Evolutionary conservation across 83 land plant genomes (phyloP), one percentile per base, ranked within the genome.

Genomic region (Picea abies): DNA sequence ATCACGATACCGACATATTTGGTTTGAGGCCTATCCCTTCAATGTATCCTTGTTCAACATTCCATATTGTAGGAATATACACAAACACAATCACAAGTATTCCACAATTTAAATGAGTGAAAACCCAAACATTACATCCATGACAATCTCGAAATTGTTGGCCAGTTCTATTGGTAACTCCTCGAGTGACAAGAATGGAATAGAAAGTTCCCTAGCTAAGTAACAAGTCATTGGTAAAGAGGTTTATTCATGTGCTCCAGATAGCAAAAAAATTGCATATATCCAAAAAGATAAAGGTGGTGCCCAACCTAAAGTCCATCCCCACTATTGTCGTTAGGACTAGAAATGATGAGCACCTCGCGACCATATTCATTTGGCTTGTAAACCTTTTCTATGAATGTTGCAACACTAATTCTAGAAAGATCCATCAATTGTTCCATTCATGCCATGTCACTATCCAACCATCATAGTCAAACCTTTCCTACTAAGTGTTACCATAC

Each of bases 301-400:
- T 97, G 94, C 84, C 93, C 94, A 84, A 97, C 99, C 12, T 95
- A 98, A 47, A 97, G 90, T 63, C 99, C 99, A 85, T 97, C 98
- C 60, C 99, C 99, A 61, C 99, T 98, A 87, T 97, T 97, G 79
- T 97, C 95, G 63, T 98, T 98, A 58, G 99, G 99, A 37, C 99
- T 98, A 83, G 98, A 97, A 10, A 97, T 90, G n/a, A 87, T 91
- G 63, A 97, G 92, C 19, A 97, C 97, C 56, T n/a, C n/a, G n/a
- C 94, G 93, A 64, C 76, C 82, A 83, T 92, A 87, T 22, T 89
- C 88, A 75, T 63, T 89, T 60, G 89, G 70, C 65, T 87, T 90
- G 78, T 90, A 97, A 49, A 95, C n/a, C n/a, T n/a, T n/a, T n/a
- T n/a, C n/a, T n/a, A n/a, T n/a, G n/a, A n/a, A n/a, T n/a, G n/a